phyloP scores from a whole-genome alignment of 2,329 filamentous ascomycete species.

The Pyrenochaeta sp. region DNA sequence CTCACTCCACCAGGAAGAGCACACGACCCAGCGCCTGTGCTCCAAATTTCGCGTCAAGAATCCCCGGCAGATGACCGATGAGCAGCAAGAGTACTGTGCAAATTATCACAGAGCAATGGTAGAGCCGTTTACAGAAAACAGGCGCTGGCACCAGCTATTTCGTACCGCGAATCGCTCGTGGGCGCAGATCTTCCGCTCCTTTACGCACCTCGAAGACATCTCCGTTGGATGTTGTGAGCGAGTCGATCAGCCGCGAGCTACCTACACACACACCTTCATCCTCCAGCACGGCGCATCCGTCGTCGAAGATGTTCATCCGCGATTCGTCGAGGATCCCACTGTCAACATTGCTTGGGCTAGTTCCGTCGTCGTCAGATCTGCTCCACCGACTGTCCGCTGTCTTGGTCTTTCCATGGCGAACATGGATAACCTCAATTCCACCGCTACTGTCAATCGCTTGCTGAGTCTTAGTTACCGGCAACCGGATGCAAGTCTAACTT shows the following conservation, averaged over 20 bases:
- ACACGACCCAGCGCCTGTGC: constrained; percentile 13
- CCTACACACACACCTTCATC: constrained; percentile 17
- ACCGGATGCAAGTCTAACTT: neutral
- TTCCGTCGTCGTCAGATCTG: constrained; percentile 5
- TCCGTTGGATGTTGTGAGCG: constrained; percentile 16
- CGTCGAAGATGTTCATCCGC: constrained; percentile 2
- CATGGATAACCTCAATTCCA: constrained; percentile 21
- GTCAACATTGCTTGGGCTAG: constrained; percentile 26
- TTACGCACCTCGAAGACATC: constrained; percentile 17
- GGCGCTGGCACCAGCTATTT: constrained; percentile 13
- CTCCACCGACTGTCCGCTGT: constrained; percentile 8
- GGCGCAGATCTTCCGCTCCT: constrained; percentile 9
- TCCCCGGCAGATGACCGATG: constrained; percentile 1
- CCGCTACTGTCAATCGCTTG: constrained; percentile 23
- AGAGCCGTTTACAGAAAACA: constrained; percentile 18
- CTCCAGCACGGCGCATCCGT: constrained; percentile 10
- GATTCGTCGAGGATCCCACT: constrained; percentile 15
- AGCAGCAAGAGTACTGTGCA: constrained; percentile 11
- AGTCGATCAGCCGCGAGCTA: constrained; percentile 14
- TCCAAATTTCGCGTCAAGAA: constrained; percentile 6
- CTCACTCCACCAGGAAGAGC: constrained; percentile 9
- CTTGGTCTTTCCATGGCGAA: constrained; percentile 18
- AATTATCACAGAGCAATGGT: constrained; percentile 23
- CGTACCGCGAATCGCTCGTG: constrained; percentile 6
- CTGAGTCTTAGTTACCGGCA: constrained; percentile 4